Evolutionary conservation across 2,329 filamentous ascomycete genomes (phyloP).

Genomic region (Sarocladium kiliense): DNA sequence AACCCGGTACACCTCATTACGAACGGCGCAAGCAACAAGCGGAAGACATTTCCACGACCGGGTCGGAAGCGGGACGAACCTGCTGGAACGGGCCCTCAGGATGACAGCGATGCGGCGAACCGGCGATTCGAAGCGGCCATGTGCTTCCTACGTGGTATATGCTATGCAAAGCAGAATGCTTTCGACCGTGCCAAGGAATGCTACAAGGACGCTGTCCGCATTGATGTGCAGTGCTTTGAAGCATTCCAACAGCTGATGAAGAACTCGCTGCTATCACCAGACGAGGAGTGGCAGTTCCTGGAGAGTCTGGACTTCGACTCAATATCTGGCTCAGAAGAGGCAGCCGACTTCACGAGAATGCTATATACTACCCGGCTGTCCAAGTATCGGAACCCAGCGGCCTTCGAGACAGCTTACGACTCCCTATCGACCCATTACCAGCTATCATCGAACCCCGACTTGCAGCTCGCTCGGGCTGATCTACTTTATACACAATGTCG

Average conservation of each 20-base stretch:
- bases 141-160: slow-evolving; percentile 91
- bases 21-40: slow-evolving; percentile 37
- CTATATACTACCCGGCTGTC: slow-evolving; percentile 93
- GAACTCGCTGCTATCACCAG: slow-evolving; percentile 84
- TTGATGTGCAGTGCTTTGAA: slow-evolving; percentile 97
- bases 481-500: slow-evolving; percentile 91
- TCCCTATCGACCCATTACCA: slow-evolving; percentile 92
- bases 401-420: slow-evolving; percentile 81
- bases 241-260: slow-evolving; percentile 97
- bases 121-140: slow-evolving; percentile 91
- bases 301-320: slow-evolving; percentile 87
- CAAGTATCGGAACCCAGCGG: slow-evolving; percentile 84
- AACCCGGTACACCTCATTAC: slow-evolving; percentile 86
- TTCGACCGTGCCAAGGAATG: slow-evolving; percentile 97
- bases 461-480: slow-evolving; percentile 84
- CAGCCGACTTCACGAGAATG: slow-evolving; percentile 89
- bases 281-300: slow-evolving; percentile 86
- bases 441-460: slow-evolving; percentile 78
- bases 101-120: slow-evolving; percentile 58
- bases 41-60: slow-evolving; percentile 30
- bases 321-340: slow-evolving; percentile 73
- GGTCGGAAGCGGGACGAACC: slow-evolving; percentile 56
- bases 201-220: slow-evolving; percentile 94
- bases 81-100: slow-evolving; percentile 23
- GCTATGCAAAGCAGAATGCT: slow-evolving; percentile 94